Evolutionary conservation across 441 rosid genomes (phyloP).

Genomic region (Metrosideros polymorpha): DNA sequence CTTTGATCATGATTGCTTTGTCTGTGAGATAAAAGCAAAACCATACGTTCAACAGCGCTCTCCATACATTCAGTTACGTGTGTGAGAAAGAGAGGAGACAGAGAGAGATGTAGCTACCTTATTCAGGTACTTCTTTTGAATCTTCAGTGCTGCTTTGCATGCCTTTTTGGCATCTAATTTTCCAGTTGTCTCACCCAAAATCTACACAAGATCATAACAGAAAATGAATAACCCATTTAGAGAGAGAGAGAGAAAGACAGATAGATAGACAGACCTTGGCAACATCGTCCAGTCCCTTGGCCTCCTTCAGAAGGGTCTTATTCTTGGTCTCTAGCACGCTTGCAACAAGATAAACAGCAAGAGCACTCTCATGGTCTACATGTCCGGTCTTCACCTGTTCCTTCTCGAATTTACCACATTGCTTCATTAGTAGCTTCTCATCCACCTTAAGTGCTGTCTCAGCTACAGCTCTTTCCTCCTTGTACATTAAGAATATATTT

Average conservation of each 20-base stretch:
- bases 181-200: conserved; percentile 58
- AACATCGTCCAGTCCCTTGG: conserved; percentile 82
- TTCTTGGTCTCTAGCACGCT: conserved; percentile 81
- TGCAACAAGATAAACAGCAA: conserved; percentile 78
- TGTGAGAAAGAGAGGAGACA: background rate
- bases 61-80: background rate
- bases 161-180: conserved; percentile 79
- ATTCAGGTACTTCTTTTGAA: conserved; percentile 63
- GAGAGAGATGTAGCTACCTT: conserved; percentile 28
- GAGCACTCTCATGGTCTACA: conserved; percentile 33
- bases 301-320: conserved; percentile 69
- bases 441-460: conserved; percentile 14
- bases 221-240: background rate
- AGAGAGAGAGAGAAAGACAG: conserved; percentile 3
- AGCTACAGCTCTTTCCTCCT: conserved; percentile 17
- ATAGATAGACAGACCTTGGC: conserved; percentile 31
- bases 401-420: conserved; percentile 76
- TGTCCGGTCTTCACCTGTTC: conserved; percentile 39
- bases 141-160: conserved; percentile 67
- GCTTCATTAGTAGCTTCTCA: conserved; percentile 41
- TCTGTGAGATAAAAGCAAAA: background rate
- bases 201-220: conserved; percentile 24
- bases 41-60: background rate
- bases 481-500: conserved; percentile 47
- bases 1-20: background rate